Conservation (phyloP, 225 moss, liverwort and hornwort species). For the Sphagnum contortum region DNA sequence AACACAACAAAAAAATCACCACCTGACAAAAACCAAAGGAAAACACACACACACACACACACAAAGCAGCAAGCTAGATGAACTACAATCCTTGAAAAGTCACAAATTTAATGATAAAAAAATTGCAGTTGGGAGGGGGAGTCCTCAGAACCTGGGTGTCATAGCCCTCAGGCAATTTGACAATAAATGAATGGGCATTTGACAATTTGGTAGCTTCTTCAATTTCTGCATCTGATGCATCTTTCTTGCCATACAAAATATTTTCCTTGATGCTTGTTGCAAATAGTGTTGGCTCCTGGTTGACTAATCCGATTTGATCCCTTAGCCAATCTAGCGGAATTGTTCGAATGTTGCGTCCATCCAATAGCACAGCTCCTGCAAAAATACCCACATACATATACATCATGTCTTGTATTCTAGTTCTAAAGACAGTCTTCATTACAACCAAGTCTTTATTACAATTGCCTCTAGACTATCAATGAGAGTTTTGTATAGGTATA, state of each 20-base stretch:
- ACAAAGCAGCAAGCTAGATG: background rate
- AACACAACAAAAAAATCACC: background rate
- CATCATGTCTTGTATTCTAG: background rate
- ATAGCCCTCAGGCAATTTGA: constrained; percentile 47
- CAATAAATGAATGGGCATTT: constrained; percentile 55
- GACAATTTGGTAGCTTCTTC: constrained; percentile 49
- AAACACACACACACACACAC: background rate
- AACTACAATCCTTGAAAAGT: background rate
- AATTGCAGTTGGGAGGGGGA: background rate
- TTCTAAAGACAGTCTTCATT: background rate
- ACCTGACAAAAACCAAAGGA: background rate
- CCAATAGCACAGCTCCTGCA: constrained; percentile 49
- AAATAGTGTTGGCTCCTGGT: constrained; percentile 69
- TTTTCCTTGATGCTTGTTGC: constrained; percentile 67
- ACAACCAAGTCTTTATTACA: background rate
- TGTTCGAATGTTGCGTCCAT: constrained; percentile 43
- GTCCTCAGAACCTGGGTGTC: constrained; percentile 41
- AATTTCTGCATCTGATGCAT: constrained; percentile 44
- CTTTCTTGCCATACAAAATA: constrained; percentile 57
- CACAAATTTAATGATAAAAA: background rate
- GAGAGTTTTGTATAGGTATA: too few relatives aligned
- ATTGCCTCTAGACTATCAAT: too few relatives aligned
- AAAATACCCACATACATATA: background rate
- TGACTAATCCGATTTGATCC: constrained; percentile 59
- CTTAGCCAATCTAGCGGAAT: constrained; percentile 59